Evolutionary conservation across 2,329 filamentous ascomycete genomes (phyloP).

Genomic region (Colletotrichum siamense): DNA sequence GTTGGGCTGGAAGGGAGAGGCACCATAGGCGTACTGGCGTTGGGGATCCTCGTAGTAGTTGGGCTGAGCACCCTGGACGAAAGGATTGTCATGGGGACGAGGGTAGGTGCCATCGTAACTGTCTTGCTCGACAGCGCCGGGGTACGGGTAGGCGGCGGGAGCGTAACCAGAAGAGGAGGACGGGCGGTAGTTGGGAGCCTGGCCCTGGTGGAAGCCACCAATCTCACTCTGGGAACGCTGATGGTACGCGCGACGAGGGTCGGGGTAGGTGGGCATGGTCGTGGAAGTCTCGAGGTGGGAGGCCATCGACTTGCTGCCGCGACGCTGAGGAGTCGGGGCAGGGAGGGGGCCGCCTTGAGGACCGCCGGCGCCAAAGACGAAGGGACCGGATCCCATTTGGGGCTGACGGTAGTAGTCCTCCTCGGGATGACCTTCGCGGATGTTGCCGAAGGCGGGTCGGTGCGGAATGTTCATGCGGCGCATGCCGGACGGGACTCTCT

Average conservation of each 20-base stretch:
- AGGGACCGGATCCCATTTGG: conserved; percentile 20
- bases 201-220: conserved; percentile 20
- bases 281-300: conserved; percentile 25
- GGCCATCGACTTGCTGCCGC: conserved; percentile 23
- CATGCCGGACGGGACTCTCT: conserved; percentile 18
- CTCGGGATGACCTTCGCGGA: conserved; percentile 36
- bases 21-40: conserved; percentile 22
- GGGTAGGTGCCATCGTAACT: conserved; percentile 24
- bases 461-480: conserved; percentile 25
- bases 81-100: conserved; percentile 17
- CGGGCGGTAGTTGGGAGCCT: conserved; percentile 23
- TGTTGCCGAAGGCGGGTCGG: conserved; percentile 32
- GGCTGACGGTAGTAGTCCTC: conserved; percentile 29
- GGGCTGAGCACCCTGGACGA: conserved; percentile 12
- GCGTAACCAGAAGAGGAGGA: conserved; percentile 20
- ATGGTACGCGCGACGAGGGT: conserved; percentile 27
- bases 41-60: conserved; percentile 28
- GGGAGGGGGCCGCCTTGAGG: conserved; percentile 25
- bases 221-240: conserved; percentile 35
- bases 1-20: conserved; percentile 10
- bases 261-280: conserved; percentile 21
- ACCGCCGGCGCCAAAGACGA: conserved; percentile 17
- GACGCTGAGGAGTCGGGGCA: conserved; percentile 26
- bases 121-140: conserved; percentile 13
- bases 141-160: conserved; percentile 13